These are phyloP conservation scores for Tetrapisispora namnaoensis DNA, from an alignment of 805 yeast species.

Conservation along the genomic window DNA sequence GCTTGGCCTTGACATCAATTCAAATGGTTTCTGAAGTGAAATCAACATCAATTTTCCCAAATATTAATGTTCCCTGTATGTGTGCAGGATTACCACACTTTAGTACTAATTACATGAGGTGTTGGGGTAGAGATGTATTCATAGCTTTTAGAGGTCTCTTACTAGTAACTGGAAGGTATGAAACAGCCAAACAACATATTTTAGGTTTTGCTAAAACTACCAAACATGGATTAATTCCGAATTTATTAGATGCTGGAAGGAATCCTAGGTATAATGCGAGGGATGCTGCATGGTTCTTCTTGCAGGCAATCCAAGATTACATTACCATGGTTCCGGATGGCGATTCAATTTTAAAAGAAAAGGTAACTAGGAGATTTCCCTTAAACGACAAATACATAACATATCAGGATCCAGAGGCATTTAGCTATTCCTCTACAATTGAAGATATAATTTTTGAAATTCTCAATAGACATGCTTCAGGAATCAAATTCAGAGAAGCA, in stretches of 20 bases:
- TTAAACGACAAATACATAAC: slow-evolving; percentile 71
- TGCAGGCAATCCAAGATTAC: slow-evolving; percentile 84
- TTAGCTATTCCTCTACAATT: slow-evolving; percentile 56
- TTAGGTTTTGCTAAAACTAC: slow-evolving; percentile 81
- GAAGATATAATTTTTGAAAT: slow-evolving; percentile 77
- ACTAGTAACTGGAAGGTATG: slow-evolving; percentile 65
- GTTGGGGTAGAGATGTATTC: slow-evolving; percentile 98
- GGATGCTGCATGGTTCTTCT: slow-evolving; percentile 94
- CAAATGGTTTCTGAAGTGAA: slow-evolving; percentile 76
- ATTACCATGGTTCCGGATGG: slow-evolving; percentile 62
- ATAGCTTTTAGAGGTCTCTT: slow-evolving; percentile 76
- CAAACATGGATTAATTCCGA: slow-evolving; percentile 93
- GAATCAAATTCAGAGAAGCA: slow-evolving; percentile 83
- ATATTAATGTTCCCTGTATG: slow-evolving; percentile 53
- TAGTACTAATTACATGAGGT: slow-evolving; percentile 82
- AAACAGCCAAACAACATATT: slow-evolving; percentile 73
- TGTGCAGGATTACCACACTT: slow-evolving; percentile 98
- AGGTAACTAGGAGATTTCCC: slow-evolving; percentile 78
- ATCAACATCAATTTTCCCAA: slow-evolving; percentile 67
- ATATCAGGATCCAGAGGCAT: slow-evolving; percentile 64
- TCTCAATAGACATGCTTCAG: slow-evolving; percentile 77
- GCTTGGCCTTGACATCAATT: slow-evolving; percentile 68
- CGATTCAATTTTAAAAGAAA: slow-evolving; percentile 50
- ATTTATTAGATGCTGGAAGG: slow-evolving; percentile 81
- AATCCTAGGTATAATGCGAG: slow-evolving; percentile 94